Percentiles rank a stretch among this genome's conserved stretches.
Conservation (phyloP, 257 asterid species). For the Phtheirospermum japonicum region DNA sequence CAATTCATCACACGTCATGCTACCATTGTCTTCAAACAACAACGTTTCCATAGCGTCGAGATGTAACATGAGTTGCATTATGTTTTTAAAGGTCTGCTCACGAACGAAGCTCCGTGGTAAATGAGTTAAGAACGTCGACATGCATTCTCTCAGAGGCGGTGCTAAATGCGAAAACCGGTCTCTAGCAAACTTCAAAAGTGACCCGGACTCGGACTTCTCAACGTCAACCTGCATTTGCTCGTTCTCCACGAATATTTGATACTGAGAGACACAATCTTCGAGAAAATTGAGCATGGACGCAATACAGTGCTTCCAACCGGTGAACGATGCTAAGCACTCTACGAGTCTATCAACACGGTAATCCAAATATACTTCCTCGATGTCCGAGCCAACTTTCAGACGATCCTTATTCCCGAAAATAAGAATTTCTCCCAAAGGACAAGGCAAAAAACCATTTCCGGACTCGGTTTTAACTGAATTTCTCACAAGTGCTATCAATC, state of each 20-base stretch:
- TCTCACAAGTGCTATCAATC: constrained; percentile 33
- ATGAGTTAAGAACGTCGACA: constrained; percentile 40
- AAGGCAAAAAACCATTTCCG: constrained; percentile 3
- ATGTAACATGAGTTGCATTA: constrained; percentile 27
- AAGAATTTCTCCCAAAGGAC: constrained; percentile 39
- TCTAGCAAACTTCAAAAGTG: constrained; percentile 41
- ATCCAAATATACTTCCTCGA: constrained; percentile 40
- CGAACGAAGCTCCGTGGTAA: constrained; percentile 34
- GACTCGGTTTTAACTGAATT: constrained; percentile 26
- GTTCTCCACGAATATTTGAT: constrained; percentile 30
- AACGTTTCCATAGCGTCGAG: constrained; percentile 31
- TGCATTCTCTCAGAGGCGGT: constrained; percentile 29
- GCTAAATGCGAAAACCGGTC: constrained; percentile 24
- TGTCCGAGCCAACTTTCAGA: constrained; percentile 34
- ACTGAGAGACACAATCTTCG: constrained; percentile 36
- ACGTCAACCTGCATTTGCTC: too few relatives aligned
- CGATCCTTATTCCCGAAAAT: constrained; percentile 39
- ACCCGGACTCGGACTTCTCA: constrained; percentile 19
- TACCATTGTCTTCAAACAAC: constrained; percentile 33
- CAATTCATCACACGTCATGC: constrained; percentile 34
- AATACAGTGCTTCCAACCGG: constrained; percentile 43
- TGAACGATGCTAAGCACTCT: constrained; percentile 28
- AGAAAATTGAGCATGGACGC: constrained; percentile 38
- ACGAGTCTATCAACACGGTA: constrained; percentile 38
- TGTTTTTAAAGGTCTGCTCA: constrained; percentile 30